Evolutionary conservation across 768 basidiomycete species (phyloP), one percentile per base, ranked within the genome.

Genomic region (Steccherinum ochraceum): DNA sequence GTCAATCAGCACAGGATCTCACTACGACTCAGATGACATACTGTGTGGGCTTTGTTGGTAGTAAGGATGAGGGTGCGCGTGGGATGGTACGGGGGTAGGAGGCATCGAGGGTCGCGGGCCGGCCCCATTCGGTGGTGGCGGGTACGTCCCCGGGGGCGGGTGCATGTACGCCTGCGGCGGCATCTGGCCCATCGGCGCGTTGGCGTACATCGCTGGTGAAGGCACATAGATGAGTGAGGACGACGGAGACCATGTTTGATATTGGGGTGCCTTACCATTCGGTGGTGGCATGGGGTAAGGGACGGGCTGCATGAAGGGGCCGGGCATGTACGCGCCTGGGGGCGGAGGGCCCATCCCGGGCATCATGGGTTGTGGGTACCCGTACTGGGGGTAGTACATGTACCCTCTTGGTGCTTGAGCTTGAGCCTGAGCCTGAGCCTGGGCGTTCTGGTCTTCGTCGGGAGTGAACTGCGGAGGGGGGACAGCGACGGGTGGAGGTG

Each of bases 41-140:
- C 90, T 69, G 71, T 93, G 90, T 52, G 90, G 90, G 64, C 89
- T 91, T 62, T 90, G 90, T 61, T 90, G 87, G 63, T 92, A 92
- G 67, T 90, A 91, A 66, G 86, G 79, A 59, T 91, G 89, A 66
- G 86, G 79, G 59, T 91, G 89, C 23, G 91, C 85, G 62, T 91
- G 89, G 40, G 85, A 76, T 12, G 88, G 90, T 56, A 92, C 89
- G 2, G 91, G 90, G 7, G 89, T 91, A 7, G 90, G 88, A n/a
- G 90, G 90, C 86, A 92, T 89, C 13, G 89, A 90, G 21, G 86
- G 89, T 54, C 89, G 80, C 16, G 84, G 88, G 35, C 79, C 87
- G 25, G 79, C 80, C 43, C 86, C 86, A 58, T 87, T 89, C 20
- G 89, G 86, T 45, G 84, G 85, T 2, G 83, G 79, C 13, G 86